Evolutionary conservation across 1,284 basidiomycete species (phyloP), one percentile per base, ranked within the genome.

Genomic region (Cryptococcus sp.): DNA sequence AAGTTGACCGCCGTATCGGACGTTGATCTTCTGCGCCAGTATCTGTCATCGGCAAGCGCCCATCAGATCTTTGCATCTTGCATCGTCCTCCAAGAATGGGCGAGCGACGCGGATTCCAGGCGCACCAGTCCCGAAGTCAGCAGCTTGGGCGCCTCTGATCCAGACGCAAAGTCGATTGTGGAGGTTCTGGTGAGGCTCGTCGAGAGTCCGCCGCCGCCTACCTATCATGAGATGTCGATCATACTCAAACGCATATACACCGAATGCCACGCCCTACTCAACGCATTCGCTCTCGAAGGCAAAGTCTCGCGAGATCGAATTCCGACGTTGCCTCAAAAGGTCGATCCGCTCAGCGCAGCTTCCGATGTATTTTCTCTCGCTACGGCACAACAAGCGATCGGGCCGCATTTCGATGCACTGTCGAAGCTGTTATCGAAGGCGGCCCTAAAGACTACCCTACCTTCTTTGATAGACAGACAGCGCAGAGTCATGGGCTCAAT

Each of bases 71-170:
- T 94, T 74, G 80, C 99, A 31, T 82, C 88, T 3, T 87, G 91
- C 5, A 85, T 91, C 39, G 84, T 98, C 65, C 80, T 93, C 1
- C 92, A 97, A 75, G 92, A 98, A 80, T 99, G 95, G 96, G 91
- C 93, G 0, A 20, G 31, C 1, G 53, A 66, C 5, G 59, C 66
- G 39, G 66, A 71, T 23, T 59, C 48, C 6, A 19, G 54, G 11
- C 23, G 13, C 31, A 17, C 23, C 61, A 20, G 56, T 40, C 54
- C 47, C 19, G 57, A 15, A 42, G 41, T 52, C 45, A 46, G 42
- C 20, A 60, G 62, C 23, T 62, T 68, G n/a, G 68, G 68, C 35
- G 44, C 61, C 46, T 51, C 65, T 20, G 87, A 86, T 17, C 74
- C 82, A 4, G 81, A 90, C 50, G 89, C 88, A 1, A 80, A 82